Evolutionary conservation across 345 rosid species (phyloP).

Genomic region (Populus davidiana): DNA sequence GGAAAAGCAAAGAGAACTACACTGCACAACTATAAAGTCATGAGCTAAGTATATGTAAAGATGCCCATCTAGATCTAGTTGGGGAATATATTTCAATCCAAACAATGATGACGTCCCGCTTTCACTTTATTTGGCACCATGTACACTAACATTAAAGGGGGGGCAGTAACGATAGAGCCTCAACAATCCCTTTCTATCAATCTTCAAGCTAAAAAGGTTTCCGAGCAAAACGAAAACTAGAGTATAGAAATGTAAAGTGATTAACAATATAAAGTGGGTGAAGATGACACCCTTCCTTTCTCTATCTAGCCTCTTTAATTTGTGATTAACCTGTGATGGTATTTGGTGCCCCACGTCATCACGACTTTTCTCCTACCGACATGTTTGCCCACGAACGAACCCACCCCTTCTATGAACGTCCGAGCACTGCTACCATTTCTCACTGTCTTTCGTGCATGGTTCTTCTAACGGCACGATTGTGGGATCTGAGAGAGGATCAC

Average conservation of each 20-base stretch:
- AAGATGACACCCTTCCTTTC: conserved; percentile 19
- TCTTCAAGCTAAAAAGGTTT: conserved; percentile 60
- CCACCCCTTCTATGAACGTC: not conserved
- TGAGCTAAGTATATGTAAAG: conserved; percentile 29
- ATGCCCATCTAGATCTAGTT: conserved; percentile 38
- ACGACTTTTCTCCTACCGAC: conserved; percentile 24
- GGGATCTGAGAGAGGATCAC: not conserved
- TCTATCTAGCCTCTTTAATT: not conserved
- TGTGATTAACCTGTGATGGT: conserved; percentile 10
- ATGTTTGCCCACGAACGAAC: not conserved
- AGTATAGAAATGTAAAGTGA: conserved; percentile 42
- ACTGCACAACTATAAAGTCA: conserved; percentile 33
- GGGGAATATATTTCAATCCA: conserved; percentile 52
- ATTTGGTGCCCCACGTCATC: conserved; percentile 18
- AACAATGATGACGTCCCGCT: conserved; percentile 47
- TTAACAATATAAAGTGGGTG: conserved; percentile 27
- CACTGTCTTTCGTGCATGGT: not conserved
- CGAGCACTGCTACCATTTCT: not conserved
- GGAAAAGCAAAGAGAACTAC: conserved; percentile 31
- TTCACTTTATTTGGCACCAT: conserved; percentile 35
- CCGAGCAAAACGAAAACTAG: conserved; percentile 30
- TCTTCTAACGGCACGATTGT: not conserved
- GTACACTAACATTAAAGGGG: not conserved
- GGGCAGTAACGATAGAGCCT: conserved; percentile 15
- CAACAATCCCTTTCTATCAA: conserved; percentile 48